These are phyloP conservation scores for Pestalotiopsis sp. DNA, from an alignment of 2,329 filamentous ascomycete genomes.

Conservation along the genomic window DNA sequence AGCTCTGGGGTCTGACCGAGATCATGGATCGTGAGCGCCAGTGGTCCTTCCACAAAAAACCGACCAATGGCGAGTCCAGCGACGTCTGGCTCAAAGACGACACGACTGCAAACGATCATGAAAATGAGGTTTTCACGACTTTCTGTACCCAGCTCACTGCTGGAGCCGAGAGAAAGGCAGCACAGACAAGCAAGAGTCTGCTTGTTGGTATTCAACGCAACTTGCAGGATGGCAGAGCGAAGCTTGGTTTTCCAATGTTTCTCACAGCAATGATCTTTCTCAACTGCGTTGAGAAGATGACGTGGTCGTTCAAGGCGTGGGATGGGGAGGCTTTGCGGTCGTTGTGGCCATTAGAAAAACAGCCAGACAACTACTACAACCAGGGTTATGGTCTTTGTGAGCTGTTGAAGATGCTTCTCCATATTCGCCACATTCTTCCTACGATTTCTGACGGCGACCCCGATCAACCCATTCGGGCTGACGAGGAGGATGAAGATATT, in stretches of 20 bases:
- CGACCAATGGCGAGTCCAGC: slow-evolving; percentile 40
- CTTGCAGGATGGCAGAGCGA: slow-evolving; percentile 62
- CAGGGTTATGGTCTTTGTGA: slow-evolving; percentile 62
- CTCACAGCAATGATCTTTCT: slow-evolving; percentile 64
- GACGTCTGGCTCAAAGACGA: slow-evolving; percentile 53
- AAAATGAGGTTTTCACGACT: slow-evolving; percentile 47
- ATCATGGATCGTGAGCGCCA: slow-evolving; percentile 65
- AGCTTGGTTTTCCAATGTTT: slow-evolving; percentile 62
- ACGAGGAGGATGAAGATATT: slow-evolving; percentile 48
- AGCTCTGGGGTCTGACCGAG: slow-evolving; percentile 67
- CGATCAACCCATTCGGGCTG: slow-evolving; percentile 50
- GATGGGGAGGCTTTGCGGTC: slow-evolving; percentile 61
- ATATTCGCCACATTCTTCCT: slow-evolving; percentile 62
- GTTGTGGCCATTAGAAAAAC: slow-evolving; percentile 63
- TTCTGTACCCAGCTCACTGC: slow-evolving; percentile 67
- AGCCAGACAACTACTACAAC: slow-evolving; percentile 57
- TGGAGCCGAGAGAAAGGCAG: slow-evolving; percentile 65
- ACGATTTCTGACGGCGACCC: slow-evolving; percentile 45
- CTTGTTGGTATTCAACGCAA: slow-evolving; percentile 63
- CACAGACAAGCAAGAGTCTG: slow-evolving; percentile 57
- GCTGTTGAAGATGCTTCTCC: slow-evolving; percentile 61
- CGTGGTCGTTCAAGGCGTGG: slow-evolving; percentile 70
- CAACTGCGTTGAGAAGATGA: slow-evolving; percentile 68
- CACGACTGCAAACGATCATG: slow-evolving; percentile 49
- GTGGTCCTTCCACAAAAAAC: slow-evolving; percentile 58